Conservation (phyloP, 371 early-diverging fungal genomes). For the Mortierella sp. region DNA sequence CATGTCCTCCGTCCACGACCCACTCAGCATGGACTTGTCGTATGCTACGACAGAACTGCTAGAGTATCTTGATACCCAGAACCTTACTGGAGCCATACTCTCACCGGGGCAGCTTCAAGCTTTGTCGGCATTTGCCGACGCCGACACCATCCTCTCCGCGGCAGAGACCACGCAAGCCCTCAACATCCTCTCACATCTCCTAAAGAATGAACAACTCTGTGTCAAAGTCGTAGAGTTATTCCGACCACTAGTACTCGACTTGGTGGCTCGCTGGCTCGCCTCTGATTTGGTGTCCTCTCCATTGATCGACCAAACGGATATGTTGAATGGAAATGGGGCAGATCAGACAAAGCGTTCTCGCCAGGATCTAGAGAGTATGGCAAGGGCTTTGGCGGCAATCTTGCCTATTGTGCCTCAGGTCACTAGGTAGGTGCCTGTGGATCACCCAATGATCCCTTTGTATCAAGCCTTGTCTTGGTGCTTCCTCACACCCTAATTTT, state of each 20-base stretch:
- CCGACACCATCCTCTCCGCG: slow-evolving; percentile 6
- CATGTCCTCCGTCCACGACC: slow-evolving; percentile 47
- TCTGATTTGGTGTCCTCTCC: slow-evolving; percentile 56
- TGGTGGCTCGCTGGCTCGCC: slow-evolving; percentile 81
- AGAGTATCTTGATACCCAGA: slow-evolving; percentile 50
- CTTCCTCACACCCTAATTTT: too few relatives aligned
- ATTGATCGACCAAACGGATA: slow-evolving; percentile 53
- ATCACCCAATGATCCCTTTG: slow-evolving; percentile 18
- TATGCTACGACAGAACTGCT: slow-evolving; percentile 42
- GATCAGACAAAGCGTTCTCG: slow-evolving; percentile 56
- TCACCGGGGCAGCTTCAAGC: slow-evolving; percentile 30
- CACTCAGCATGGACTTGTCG: slow-evolving; percentile 48
- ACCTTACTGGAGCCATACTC: slow-evolving; percentile 9
- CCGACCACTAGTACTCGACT: slow-evolving; percentile 84
- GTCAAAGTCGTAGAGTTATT: slow-evolving; percentile 65
- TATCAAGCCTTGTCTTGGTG: too few relatives aligned
- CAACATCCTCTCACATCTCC: slow-evolving; percentile 37
- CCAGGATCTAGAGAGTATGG: slow-evolving; percentile 54
- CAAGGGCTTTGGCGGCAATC: slow-evolving; percentile 72
- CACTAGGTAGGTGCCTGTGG: slow-evolving; percentile 59
- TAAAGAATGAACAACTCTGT: slow-evolving; percentile 37
- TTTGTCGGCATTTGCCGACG: slow-evolving; percentile 34
- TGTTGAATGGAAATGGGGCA: slow-evolving; percentile 23
- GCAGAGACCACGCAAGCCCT: slow-evolving; percentile 24
- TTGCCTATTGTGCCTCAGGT: slow-evolving; percentile 82